Base-by-base conservation (phyloP, 306 rosid genomes). In the Prinsepia uniflora region DNA sequence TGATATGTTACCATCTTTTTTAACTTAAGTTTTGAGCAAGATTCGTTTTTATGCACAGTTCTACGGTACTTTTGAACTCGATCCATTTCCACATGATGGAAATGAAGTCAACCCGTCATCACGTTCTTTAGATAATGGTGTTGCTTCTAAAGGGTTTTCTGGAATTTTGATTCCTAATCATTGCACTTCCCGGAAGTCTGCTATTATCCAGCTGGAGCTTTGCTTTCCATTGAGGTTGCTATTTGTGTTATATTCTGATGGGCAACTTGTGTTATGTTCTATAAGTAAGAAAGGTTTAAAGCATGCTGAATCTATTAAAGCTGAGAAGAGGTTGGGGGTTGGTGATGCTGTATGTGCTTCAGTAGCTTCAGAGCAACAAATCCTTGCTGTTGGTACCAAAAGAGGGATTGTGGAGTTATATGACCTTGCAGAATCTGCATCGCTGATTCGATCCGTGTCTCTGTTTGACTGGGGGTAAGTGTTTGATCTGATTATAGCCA, bases 381-480 rank as follows among this genome's bases (percentile, higher is more conserved):
- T 94, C 74, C 96, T 94, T 75, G 97, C 96, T 70, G 97, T 94
- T 76, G 98, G 98, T 77, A 90, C 97, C 75, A 86, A 81, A 81
- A 85, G 94, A 89, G 98, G 36, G 36, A 30, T 30, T 30, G 36
- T 30, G 36, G 3, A 30, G 36, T 30, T 30, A 30, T 30, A 30
- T 30, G 36, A 30, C 36, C 36, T 30, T 2, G 36, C 36, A 1
- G 36, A 30, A 30, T 30, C 36, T 30, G 36, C 36, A 30, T 30
- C 2, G 36, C 36, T 30, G 36, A 30, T 30, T 30, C 36, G 3
- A 30, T 30, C 36, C 3, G 4, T 30, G 36, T 30, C 36, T 30
- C 36, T 30, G 36, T 30, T 30, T 30, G 36, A 30, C 36, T 30
- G 36, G 36, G 36, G 36, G 36, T 30, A 30, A 30, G 96, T 81